phyloP scores from a whole-genome alignment of 257 asterid species.

The Ophiorrhiza pumila region DNA sequence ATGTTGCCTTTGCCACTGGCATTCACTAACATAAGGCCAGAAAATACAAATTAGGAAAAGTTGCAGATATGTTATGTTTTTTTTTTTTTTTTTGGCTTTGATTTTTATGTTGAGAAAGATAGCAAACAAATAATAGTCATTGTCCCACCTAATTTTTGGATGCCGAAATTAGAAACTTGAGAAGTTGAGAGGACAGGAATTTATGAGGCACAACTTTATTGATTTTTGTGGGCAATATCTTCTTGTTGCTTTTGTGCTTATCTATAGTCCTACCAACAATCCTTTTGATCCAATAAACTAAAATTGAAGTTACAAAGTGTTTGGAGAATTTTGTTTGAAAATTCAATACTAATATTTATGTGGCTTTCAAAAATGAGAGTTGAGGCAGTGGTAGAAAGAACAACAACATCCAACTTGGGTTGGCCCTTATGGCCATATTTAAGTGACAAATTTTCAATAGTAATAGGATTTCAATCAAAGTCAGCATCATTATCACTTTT shows the following conservation, averaged over 20 bases:
- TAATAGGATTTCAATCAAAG: background rate
- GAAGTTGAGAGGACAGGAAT: background rate
- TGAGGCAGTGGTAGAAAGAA: too few relatives aligned
- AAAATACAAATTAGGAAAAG: background rate
- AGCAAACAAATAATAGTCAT: background rate
- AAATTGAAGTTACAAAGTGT: background rate
- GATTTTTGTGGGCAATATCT: background rate
- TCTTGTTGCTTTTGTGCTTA: background rate
- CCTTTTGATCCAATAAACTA: background rate
- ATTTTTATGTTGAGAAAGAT: background rate
- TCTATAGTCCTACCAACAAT: background rate
- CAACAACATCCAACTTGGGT: too few relatives aligned
- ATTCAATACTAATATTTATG: background rate
- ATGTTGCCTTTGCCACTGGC: background rate
- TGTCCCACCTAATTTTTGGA: background rate
- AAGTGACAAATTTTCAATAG: background rate
- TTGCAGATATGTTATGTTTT: background rate
- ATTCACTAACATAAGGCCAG: too few relatives aligned
- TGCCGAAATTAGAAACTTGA: background rate
- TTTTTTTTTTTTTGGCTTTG: background rate
- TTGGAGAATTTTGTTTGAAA: background rate
- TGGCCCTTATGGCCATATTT: too few relatives aligned
- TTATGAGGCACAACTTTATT: background rate
- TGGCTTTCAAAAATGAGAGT: too few relatives aligned
- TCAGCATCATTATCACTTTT: constrained; percentile 10